Conservation (phyloP, 2,329 filamentous ascomycete genomes). For the Plectosphaerella plurivora region DNA sequence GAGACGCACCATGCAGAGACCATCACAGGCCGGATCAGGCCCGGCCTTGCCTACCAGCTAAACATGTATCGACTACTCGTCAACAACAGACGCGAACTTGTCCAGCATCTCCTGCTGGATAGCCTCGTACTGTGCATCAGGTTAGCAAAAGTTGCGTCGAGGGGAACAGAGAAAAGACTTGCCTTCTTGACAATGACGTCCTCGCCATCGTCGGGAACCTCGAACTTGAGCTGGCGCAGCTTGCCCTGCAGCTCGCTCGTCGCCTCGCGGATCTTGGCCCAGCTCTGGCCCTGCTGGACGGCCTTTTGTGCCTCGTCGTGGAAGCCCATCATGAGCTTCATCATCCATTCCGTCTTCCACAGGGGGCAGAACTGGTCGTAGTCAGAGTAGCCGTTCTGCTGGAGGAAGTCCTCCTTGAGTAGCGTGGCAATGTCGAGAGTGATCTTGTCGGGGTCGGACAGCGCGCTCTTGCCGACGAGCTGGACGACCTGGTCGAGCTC, state of each 20-base stretch:
- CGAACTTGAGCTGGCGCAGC: constrained; percentile 93
- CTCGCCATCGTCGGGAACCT: constrained; percentile 82
- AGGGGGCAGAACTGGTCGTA: constrained; percentile 99
- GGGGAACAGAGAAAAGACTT: constrained; percentile 21
- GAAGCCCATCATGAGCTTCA: constrained; percentile 98
- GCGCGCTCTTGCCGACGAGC: constrained; percentile 92
- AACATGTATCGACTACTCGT: constrained; percentile 62
- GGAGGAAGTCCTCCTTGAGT: constrained; percentile 97
- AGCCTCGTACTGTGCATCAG: constrained; percentile 69
- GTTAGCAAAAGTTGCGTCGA: constrained; percentile 30
- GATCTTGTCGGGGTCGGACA: constrained; percentile 97
- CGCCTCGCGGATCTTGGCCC: constrained; percentile 88
- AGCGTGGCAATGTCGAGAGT: constrained; percentile 87
- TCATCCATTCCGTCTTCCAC: constrained; percentile 99
- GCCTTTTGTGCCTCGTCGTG: constrained; percentile 98
- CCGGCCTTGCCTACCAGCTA: background rate
- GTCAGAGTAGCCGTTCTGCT: constrained; percentile 98
- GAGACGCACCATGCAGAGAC: constrained; percentile 4
- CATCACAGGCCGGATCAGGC: background rate
- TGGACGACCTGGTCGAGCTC: constrained; percentile 98
- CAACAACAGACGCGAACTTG: constrained; percentile 93
- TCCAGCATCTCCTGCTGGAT: constrained; percentile 90
- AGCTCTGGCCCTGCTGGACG: constrained; percentile 82
- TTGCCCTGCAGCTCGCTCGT: constrained; percentile 82
- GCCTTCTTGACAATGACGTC: constrained; percentile 81